Evolutionary conservation across 2,329 filamentous ascomycete species (phyloP).

Genomic region (Calonectria ilicicola): DNA sequence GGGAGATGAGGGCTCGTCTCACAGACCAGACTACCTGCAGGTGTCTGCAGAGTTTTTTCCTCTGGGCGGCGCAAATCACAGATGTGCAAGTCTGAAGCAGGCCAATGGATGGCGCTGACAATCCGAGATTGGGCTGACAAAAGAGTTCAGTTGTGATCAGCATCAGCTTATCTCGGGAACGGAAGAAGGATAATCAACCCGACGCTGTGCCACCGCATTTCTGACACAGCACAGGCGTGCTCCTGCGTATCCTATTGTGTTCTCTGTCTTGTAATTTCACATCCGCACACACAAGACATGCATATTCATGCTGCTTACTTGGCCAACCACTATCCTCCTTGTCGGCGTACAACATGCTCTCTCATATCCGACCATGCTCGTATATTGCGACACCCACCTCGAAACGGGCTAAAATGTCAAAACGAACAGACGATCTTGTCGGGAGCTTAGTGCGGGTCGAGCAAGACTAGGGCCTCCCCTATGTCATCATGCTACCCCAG

Average conservation of each 20-base stretch:
- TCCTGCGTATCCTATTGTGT: not conserved
- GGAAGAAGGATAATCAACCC: constrained; percentile 1
- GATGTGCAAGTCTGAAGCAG: not conserved
- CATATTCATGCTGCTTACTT: not conserved
- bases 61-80: not conserved
- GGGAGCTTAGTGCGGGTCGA: not conserved
- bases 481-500: not conserved
- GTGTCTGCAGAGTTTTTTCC: not conserved
- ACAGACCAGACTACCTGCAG: not conserved
- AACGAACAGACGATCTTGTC: not conserved
- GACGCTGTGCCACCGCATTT: constrained; percentile 1
- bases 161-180: constrained; percentile 1
- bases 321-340: not conserved
- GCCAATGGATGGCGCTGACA: not conserved
- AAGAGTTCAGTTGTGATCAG: not conserved
- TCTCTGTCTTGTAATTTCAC: not conserved
- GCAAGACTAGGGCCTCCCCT: not conserved
- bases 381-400: not conserved
- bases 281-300: not conserved
- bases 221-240: not conserved
- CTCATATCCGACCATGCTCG: not conserved
- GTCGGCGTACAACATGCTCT: not conserved
- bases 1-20: constrained; percentile 2
- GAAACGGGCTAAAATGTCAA: not conserved
- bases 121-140: not conserved